Evolutionary conservation across 306 rosid genomes (phyloP).

Genomic region (Ormosia emarginata): DNA sequence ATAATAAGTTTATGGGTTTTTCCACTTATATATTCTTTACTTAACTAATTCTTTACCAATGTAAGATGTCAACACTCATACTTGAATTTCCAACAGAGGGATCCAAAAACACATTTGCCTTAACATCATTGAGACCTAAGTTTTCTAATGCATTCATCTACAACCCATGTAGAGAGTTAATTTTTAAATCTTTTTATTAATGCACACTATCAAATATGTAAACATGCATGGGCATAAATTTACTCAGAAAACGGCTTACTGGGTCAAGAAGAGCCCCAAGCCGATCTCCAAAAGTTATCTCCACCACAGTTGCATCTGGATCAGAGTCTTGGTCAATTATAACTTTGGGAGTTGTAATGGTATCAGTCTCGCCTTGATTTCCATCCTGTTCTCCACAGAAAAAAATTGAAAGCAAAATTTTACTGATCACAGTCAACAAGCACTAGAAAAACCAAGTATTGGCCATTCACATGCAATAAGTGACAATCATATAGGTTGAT

Average conservation of each 20-base stretch:
- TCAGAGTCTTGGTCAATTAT: constrained; percentile 93
- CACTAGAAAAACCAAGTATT: constrained; percentile 4
- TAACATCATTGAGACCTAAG: constrained; percentile 92
- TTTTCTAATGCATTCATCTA: constrained; percentile 91
- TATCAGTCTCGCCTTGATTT: constrained; percentile 53
- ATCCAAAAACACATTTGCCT: constrained; percentile 93
- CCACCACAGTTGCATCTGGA: constrained; percentile 87
- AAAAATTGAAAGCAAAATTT: background rate
- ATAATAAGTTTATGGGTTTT: too few species aligned
- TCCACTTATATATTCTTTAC: too few species aligned
- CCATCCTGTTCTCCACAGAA: constrained; percentile 54
- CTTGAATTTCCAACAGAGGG: constrained; percentile 95
- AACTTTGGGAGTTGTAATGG: constrained; percentile 73
- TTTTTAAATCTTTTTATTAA: background rate
- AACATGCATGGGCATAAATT: background rate
- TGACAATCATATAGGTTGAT: background rate
- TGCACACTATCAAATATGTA: background rate
- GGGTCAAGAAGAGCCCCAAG: constrained; percentile 98
- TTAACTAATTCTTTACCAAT: too few species aligned
- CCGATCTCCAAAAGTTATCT: constrained; percentile 93
- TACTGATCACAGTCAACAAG: constrained; percentile 9
- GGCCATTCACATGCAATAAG: constrained; percentile 21
- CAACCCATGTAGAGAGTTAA: constrained; percentile 26
- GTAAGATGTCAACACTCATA: too few species aligned
- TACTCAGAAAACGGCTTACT: constrained; percentile 28